Base-by-base conservation (phyloP, 164 flowering plant genomes). In the Dillenia suffruticosa region DNA sequence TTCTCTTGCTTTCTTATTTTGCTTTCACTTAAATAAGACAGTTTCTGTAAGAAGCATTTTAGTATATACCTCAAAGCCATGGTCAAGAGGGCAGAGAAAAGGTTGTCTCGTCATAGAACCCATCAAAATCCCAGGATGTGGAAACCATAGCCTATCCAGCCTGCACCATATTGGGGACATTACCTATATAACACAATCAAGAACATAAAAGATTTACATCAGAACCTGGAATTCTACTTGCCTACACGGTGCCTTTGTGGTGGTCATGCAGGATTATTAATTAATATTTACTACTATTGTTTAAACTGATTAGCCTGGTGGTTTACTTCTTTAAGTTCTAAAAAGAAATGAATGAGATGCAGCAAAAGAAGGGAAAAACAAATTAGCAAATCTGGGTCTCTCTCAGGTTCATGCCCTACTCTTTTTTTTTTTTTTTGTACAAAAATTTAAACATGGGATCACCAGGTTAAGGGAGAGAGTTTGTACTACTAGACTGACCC, bases 131-230 rank as follows among this genome's bases (percentile, higher is more conserved):
- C 99, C 99, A 46, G 99, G 96, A 81, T 95, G 99, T 47, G 79
- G 72, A 81, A 88, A 95, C 99, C 99, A 95, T 45, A 95, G 73
- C 70, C 99, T 84, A 76, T 95, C 99, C 76, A 95, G 72, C 77
- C 97, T 87, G 85, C 99, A 95, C 97, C 99, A 95, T 65, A 95
- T 59, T 60, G 96, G 96, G 73, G 99, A 97, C 97, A 95, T 92
- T 63, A 95, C 96, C 99, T 95, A 76, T 51, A 73, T 79, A 71
- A 48, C 65, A 72, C 68, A 73, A 69, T 50, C 52, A 55, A 68
- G 44, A 53, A 15, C 12, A 64, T 13, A 61, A 64, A 51, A 51
- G 11, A 11, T 14, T 14, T 44, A 68, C n/a, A 58, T 78, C 44
- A 69, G 69, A n/a, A 68, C 15, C 55, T 32, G 16, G n/a, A 57